Evolutionary conservation across 2,329 filamentous ascomycete species (phyloP), one percentile per base, ranked within the genome.

Genomic region (Hortaea werneckii): DNA sequence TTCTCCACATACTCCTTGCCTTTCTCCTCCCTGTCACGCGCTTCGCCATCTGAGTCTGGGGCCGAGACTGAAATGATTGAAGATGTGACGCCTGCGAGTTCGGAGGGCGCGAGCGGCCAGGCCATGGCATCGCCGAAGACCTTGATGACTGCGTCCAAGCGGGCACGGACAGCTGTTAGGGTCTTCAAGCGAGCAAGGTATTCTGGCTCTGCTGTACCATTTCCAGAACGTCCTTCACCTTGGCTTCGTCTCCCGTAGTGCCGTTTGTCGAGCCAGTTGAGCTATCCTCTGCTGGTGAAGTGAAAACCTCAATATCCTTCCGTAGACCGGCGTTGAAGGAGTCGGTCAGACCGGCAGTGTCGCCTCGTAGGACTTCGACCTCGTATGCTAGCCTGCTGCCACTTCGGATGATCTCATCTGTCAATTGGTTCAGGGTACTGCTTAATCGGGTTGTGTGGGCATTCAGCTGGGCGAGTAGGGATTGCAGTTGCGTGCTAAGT

Each of bases 111-210:
- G 42, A 95, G 80, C 1, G 87, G 84, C 76, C 94, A 96, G 56
- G 94, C 84, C 86, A 96, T 95, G 29, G 92, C 90, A 57, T 94
- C 84, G 37, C 89, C 90, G 64, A 98, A 98, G 1, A 83, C 84
- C 64, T 86, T 85, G 59, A 96, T 88, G 26, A 96, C 89, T 1
- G 81, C 77, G 53, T 96, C 89, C 11, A 98, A 76, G n/a, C 88
- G 83, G 1, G 79, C 70, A 42, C 89, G 85, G 28, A 96, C 87
- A 37, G 84, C 76, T 3, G 84, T 86, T 34, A 98, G 74, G 10
- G 84, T 94, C 55, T 86, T 85, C 45, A 98, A 74, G 54, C 88
- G 83, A 43, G 77, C 76, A 53, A 95, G 83, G 64, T 83, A 87
- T 30, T 61, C 55, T 6, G 62, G 61, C 40, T 65, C 29, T 74